phyloP scores from a whole-genome alignment of 2,329 filamentous ascomycete species.

The Fusarium sterilihyphosum region DNA sequence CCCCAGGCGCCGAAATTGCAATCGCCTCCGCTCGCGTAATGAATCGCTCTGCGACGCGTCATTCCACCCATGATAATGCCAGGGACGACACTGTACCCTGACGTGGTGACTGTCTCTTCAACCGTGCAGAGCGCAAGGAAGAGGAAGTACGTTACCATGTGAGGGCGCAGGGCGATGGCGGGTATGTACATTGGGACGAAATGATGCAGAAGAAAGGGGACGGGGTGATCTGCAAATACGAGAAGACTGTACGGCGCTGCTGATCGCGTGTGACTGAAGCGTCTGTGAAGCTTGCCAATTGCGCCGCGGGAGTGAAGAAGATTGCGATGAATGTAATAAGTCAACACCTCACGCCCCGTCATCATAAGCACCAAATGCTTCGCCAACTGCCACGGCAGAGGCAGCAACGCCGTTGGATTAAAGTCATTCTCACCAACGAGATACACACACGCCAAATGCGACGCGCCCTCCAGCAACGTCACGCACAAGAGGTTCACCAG shows the following conservation, averaged over 20 bases:
- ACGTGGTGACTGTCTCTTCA: constrained; percentile 74
- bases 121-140: constrained; percentile 70
- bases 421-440: constrained; percentile 55
- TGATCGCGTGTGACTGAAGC: constrained; percentile 62
- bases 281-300: constrained; percentile 54
- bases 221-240: constrained; percentile 74
- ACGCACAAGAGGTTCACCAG: constrained; percentile 58
- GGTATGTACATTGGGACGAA: constrained; percentile 75
- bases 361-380: constrained; percentile 59
- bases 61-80: constrained; percentile 65
- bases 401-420: constrained; percentile 59
- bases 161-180: constrained; percentile 71
- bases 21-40: constrained; percentile 64
- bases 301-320: constrained; percentile 66
- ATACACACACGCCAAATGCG: constrained; percentile 51
- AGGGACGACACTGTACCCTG: constrained; percentile 70
- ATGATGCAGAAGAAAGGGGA: constrained; percentile 69
- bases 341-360: constrained; percentile 64
- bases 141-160: constrained; percentile 77
- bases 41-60: constrained; percentile 54
- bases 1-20: constrained; percentile 73
- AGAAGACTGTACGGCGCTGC: constrained; percentile 70
- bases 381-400: constrained; percentile 63
- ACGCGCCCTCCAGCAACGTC: constrained; percentile 54
- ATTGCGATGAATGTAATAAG: constrained; percentile 79